These are phyloP conservation scores for Groenewaldozyma auringiensis DNA, from an alignment of 1,139 yeast genomes.

Conservation along the genomic window DNA sequence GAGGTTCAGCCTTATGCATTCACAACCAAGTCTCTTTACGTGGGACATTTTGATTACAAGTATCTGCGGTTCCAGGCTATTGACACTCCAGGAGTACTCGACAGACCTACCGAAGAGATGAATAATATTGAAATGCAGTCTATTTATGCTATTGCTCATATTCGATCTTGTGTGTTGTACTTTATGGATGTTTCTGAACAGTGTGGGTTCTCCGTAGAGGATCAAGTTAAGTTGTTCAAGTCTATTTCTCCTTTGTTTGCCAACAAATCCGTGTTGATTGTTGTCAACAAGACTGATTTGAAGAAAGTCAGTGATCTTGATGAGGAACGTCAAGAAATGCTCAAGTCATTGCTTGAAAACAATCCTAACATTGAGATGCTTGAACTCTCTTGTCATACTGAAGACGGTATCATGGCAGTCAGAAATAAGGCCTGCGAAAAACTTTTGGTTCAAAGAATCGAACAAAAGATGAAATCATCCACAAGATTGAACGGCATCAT, in stretches of 20 bases:
- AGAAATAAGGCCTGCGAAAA: constrained; percentile 97
- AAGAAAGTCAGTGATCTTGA: constrained; percentile 77
- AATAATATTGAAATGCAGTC: constrained; percentile 99
- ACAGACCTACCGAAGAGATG: constrained; percentile 99
- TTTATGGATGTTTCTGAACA: constrained; percentile 98
- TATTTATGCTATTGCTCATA: constrained; percentile 95
- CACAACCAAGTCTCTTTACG: constrained; percentile 91
- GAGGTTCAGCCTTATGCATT: constrained; percentile 99
- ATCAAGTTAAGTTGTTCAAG: constrained; percentile 93
- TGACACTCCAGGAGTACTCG: constrained; percentile 98
- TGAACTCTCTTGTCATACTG: constrained; percentile 89
- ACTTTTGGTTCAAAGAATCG: constrained; percentile 89
- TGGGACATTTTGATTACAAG: constrained; percentile 96
- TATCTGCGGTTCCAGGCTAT: constrained; percentile 96
- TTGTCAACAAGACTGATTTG: constrained; percentile 90
- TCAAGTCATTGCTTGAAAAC: constrained; percentile 42
- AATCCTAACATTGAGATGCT: constrained; percentile 60
- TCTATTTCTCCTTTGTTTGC: constrained; percentile 96
- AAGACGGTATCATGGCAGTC: constrained; percentile 91
- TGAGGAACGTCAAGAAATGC: constrained; percentile 62
- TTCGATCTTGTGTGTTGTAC: constrained; percentile 90
- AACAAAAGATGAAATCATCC: constrained; percentile 90
- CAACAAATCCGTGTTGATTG: constrained; percentile 92
- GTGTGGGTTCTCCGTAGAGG: constrained; percentile 97
- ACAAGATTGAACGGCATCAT: constrained; percentile 83